Conservation (phyloP, 1,284 basidiomycete genomes). For the Microbotryum saponariae region DNA sequence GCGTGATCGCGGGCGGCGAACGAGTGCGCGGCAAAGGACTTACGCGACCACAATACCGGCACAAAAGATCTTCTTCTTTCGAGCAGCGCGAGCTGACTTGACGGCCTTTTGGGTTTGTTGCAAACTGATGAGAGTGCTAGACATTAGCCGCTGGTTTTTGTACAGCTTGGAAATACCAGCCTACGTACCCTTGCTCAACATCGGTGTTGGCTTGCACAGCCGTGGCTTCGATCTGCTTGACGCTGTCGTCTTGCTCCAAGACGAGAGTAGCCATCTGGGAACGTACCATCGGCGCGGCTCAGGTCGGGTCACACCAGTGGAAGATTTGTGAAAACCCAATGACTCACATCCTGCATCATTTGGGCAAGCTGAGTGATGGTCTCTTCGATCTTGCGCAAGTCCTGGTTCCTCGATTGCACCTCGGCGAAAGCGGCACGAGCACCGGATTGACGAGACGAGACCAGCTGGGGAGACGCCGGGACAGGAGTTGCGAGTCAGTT, state of each 20-base stretch:
- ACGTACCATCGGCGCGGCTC: conserved; percentile 46
- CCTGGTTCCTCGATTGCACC: conserved; percentile 83
- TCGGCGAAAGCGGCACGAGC: conserved; percentile 77
- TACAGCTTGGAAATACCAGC: not conserved
- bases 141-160: not conserved
- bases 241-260: conserved; percentile 67
- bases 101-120: conserved; percentile 65
- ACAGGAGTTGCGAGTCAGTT: not conserved
- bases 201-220: conserved; percentile 59
- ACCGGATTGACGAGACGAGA: conserved; percentile 73
- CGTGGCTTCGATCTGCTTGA: conserved; percentile 56
- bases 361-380: conserved; percentile 81
- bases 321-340: too few species aligned
- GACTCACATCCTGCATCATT: conserved; percentile 50
- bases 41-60: too few species aligned
- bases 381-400: conserved; percentile 76
- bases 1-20: too few species aligned
- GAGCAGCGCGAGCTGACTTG: conserved; percentile 63
- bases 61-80: conserved; percentile 51
- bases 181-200: conserved; percentile 58
- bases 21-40: too few species aligned
- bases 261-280: conserved; percentile 66
- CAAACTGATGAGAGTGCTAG: conserved; percentile 41
- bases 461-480: conserved; percentile 50
- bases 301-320: not conserved